phyloP scores from a whole-genome alignment of 2,329 filamentous ascomycete species.

The Fusarium vanettenii region DNA sequence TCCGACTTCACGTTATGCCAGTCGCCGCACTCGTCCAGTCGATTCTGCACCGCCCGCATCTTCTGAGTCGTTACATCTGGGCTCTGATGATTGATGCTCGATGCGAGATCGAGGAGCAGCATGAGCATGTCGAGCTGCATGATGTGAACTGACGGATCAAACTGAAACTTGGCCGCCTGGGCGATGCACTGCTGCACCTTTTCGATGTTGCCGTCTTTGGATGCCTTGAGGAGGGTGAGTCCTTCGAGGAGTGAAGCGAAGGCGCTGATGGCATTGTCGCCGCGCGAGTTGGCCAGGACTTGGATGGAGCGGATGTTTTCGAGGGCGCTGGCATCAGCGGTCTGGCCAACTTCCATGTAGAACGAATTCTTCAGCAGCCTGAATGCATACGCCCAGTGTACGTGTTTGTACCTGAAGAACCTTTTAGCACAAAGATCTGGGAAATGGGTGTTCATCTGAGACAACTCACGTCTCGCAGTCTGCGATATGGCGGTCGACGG shows the following conservation, averaged over 20 bases:
- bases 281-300: constrained; percentile 67
- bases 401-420: constrained; percentile 67
- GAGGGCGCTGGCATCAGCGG: constrained; percentile 71
- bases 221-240: constrained; percentile 73
- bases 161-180: constrained; percentile 77
- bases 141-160: constrained; percentile 69
- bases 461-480: constrained; percentile 72
- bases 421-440: constrained; percentile 14
- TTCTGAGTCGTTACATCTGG: constrained; percentile 69
- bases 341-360: constrained; percentile 69
- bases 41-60: constrained; percentile 69
- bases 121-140: constrained; percentile 75
- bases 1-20: constrained; percentile 62
- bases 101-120: constrained; percentile 76
- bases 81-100: constrained; percentile 73
- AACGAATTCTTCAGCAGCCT: constrained; percentile 79
- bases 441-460: neutral
- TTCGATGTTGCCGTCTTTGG: constrained; percentile 73
- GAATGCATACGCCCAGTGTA: constrained; percentile 81
- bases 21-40: constrained; percentile 67
- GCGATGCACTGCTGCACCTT: constrained; percentile 79
- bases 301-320: constrained; percentile 76
- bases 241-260: constrained; percentile 76
- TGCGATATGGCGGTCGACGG: constrained; percentile 74
- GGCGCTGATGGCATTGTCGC: constrained; percentile 73